Evolutionary conservation across 192 early-diverging fungal species (phyloP).

Genomic region (Coemansia sp.): DNA sequence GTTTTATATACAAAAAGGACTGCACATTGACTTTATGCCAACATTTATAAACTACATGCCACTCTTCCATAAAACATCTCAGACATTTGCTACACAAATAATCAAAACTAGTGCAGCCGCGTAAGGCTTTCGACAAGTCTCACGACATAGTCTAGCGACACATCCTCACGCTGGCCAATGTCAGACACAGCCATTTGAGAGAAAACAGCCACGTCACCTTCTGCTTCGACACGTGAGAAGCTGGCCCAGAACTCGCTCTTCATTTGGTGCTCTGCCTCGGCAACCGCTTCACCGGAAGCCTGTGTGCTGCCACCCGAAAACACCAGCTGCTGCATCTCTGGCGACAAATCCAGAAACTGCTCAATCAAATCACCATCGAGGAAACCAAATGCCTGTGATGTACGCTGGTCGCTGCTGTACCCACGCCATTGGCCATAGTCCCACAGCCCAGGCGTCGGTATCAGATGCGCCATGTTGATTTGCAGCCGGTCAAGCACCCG

Average conservation of each 20-base stretch:
- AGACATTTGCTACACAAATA: no score
- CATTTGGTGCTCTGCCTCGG: constrained; percentile 10
- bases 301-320: constrained; percentile 22
- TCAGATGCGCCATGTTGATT: constrained; percentile 58
- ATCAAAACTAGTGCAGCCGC: constrained; percentile 22
- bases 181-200: constrained; percentile 37
- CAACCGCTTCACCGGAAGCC: neutral
- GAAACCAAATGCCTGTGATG: constrained; percentile 55
- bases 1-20: no score
- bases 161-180: constrained; percentile 29
- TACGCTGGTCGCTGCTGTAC: constrained; percentile 59
- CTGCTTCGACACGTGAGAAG: constrained; percentile 29
- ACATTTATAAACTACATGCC: neutral
- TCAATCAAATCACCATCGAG: constrained; percentile 95
- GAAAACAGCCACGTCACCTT: constrained; percentile 24
- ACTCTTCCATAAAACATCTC: no score
- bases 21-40: neutral
- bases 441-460: constrained; percentile 56
- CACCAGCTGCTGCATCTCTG: constrained; percentile 47
- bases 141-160: constrained; percentile 36
- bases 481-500: constrained; percentile 64
- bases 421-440: constrained; percentile 67
- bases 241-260: constrained; percentile 33
- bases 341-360: constrained; percentile 68
- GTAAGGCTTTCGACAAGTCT: constrained; percentile 42